These are phyloP conservation scores for Pyrenula aspistea DNA, from an alignment of 495 filamentous ascomycete species.

Conservation along the genomic window DNA sequence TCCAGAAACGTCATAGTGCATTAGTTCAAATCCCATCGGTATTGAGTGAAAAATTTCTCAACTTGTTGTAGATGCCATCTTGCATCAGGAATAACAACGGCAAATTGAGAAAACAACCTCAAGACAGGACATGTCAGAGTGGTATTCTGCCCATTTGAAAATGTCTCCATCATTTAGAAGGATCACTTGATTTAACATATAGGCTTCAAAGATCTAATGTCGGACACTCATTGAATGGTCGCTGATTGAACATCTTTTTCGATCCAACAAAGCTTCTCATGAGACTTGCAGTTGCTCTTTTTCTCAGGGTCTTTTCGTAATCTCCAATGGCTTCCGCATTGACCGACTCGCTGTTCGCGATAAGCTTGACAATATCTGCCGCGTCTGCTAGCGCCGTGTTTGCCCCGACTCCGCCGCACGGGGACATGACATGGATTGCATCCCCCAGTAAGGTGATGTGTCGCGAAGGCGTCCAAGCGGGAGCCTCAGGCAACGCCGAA, in stretches of 20 bases:
- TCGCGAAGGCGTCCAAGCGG: slow-evolving; percentile 18
- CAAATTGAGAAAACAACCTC: too few relatives aligned
- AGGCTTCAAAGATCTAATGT: not conserved
- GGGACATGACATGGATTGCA: slow-evolving; percentile 50
- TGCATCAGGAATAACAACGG: too few relatives aligned
- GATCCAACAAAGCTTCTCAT: not conserved
- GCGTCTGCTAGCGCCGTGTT: slow-evolving; percentile 41
- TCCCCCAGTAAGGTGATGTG: slow-evolving; percentile 49
- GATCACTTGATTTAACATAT: too few relatives aligned
- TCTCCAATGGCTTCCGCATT: not conserved
- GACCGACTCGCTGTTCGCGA: not conserved
- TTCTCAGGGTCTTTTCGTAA: not conserved
- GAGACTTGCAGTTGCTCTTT: not conserved
- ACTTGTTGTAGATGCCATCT: too few relatives aligned
- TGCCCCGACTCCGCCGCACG: slow-evolving; percentile 45
- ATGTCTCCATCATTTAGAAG: too few relatives aligned
- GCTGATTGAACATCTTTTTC: not conserved
- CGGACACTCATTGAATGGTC: not conserved
- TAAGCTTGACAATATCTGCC: slow-evolving; percentile 9
- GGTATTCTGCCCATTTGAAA: too few relatives aligned
- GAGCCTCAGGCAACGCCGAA: slow-evolving; percentile 26
- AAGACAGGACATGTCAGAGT: too few relatives aligned
- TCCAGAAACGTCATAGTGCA: too few relatives aligned
- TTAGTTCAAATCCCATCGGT: too few relatives aligned
- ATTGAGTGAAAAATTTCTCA: too few relatives aligned